Evolutionary conservation across 495 filamentous ascomycete genomes (phyloP).

Genomic region (Astrocystis sublimbata): DNA sequence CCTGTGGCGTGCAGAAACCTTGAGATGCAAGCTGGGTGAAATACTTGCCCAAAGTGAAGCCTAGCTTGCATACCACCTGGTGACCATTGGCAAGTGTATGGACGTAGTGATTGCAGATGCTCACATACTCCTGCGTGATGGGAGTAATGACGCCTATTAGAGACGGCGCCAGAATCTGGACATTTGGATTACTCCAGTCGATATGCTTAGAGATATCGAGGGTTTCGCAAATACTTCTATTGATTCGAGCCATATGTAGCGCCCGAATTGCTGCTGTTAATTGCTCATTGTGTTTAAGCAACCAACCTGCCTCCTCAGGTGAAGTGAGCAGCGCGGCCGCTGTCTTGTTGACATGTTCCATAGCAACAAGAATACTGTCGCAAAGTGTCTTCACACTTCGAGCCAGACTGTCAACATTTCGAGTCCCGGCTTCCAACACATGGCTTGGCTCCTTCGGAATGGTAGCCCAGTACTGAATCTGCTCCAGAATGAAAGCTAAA

Average conservation of each 20-base stretch:
- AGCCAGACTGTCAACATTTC: background rate
- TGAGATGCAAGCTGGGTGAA: constrained; percentile 75
- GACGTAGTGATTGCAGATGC: constrained; percentile 57
- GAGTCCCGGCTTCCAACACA: background rate
- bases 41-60: constrained; percentile 69
- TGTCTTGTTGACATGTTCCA: constrained; percentile 66
- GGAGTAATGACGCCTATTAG: constrained; percentile 69
- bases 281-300: constrained; percentile 60
- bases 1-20: constrained; percentile 87
- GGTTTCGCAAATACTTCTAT: constrained; percentile 44
- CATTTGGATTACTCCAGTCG: constrained; percentile 42
- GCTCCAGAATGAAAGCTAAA: constrained; percentile 62
- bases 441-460: background rate
- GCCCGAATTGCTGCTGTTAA: constrained; percentile 58
- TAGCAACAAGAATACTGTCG: constrained; percentile 69
- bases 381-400: constrained; percentile 55
- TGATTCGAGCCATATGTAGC: constrained; percentile 58
- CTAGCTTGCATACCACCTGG: constrained; percentile 67
- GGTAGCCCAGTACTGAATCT: constrained; percentile 55
- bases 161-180: constrained; percentile 53
- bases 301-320: constrained; percentile 61
- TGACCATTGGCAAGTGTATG: constrained; percentile 60
- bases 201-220: constrained; percentile 52
- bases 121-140: constrained; percentile 70
- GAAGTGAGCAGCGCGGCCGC: constrained; percentile 48